Percentiles rank a stretch among this genome's conserved stretches.
Conservation (phyloP, 805 yeast genomes). For the Candida germanica region DNA sequence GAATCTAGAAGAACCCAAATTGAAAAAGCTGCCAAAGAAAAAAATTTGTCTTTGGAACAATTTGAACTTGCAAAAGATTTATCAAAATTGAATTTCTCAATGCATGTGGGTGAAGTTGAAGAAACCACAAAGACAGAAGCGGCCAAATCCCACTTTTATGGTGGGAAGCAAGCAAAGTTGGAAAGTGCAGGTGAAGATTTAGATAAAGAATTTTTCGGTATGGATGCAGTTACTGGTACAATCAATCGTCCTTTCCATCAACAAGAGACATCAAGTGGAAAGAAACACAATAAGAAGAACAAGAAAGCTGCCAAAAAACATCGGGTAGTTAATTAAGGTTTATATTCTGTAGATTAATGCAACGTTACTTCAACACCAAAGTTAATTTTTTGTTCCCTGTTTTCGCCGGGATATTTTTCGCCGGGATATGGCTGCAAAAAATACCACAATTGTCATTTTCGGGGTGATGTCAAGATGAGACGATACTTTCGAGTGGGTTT, state of each 20-base stretch:
- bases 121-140: slow-evolving; percentile 10
- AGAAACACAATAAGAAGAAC: slow-evolving; percentile 74
- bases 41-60: slow-evolving; percentile 47
- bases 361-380: too few relatives aligned
- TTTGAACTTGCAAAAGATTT: slow-evolving; percentile 71
- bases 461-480: too few relatives aligned
- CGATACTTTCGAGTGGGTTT: too few relatives aligned
- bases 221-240: slow-evolving; percentile 62
- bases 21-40: slow-evolving; percentile 56
- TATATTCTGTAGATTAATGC: too few relatives aligned
- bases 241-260: slow-evolving; percentile 74
- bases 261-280: slow-evolving; percentile 31
- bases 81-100: slow-evolving; percentile 70
- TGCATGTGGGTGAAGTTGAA: slow-evolving; percentile 51
- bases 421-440: too few relatives aligned
- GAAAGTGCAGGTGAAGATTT: slow-evolving; percentile 77
- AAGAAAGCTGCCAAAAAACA: slow-evolving; percentile 57
- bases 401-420: too few relatives aligned
- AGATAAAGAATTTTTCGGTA: slow-evolving; percentile 80
- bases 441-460: too few relatives aligned
- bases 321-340: slow-evolving; percentile 28
- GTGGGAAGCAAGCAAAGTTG: slow-evolving; percentile 80
- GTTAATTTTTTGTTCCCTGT: too few relatives aligned
- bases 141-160: slow-evolving; percentile 57
- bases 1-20: slow-evolving; percentile 73